phyloP scores from a whole-genome alignment of 306 rosid genomes.

The Urtica urens region DNA sequence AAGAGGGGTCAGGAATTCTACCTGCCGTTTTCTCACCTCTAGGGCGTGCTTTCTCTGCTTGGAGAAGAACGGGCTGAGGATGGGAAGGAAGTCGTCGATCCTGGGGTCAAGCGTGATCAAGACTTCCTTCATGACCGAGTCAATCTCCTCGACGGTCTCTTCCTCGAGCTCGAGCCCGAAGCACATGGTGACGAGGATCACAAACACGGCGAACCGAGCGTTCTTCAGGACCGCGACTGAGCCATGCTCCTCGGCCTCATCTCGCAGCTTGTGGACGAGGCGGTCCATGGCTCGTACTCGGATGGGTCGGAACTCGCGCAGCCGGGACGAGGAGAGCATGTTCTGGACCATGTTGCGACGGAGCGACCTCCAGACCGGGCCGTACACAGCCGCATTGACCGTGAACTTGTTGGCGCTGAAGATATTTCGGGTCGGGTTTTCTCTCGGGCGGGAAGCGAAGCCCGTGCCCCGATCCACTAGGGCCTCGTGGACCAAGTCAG shows the following conservation, averaged over 20 bases:
- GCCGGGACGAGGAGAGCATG: conserved; percentile 64
- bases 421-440: conserved; percentile 72
- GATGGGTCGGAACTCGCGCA: conserved; percentile 56
- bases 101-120: conserved; percentile 60
- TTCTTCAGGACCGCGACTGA: conserved; percentile 54
- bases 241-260: conserved; percentile 57
- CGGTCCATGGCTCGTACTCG: conserved; percentile 60
- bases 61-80: conserved; percentile 63
- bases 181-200: conserved; percentile 74
- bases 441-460: conserved; percentile 54
- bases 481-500: conserved; percentile 62
- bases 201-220: conserved; percentile 66
- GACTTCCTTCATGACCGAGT: conserved; percentile 53
- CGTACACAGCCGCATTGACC: conserved; percentile 71
- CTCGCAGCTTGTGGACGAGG: conserved; percentile 34
- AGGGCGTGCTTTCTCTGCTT: conserved; percentile 58
- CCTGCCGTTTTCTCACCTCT: conserved; percentile 52
- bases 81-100: conserved; percentile 75
- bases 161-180: conserved; percentile 88
- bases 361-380: conserved; percentile 71
- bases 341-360: conserved; percentile 90
- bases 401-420: conserved; percentile 77
- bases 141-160: conserved; percentile 51
- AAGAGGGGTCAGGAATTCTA: conserved; percentile 43
- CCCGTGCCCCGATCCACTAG: conserved; percentile 50